These are phyloP conservation scores for Wallacemonas rigidus DNA, from an alignment of 208 protist genomes.

Conservation along the genomic window DNA sequence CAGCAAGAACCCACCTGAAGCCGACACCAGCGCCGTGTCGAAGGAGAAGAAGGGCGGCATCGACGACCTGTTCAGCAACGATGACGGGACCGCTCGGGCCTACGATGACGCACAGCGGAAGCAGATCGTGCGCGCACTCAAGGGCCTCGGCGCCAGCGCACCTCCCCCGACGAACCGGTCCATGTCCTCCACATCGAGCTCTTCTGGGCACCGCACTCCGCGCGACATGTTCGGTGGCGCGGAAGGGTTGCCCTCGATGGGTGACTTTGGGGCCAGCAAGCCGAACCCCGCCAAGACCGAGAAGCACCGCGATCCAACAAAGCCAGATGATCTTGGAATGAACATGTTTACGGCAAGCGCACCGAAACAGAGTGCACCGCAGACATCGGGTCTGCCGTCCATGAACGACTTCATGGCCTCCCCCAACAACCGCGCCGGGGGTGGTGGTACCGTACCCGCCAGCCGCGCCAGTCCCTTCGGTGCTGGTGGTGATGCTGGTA, in stretches of 20 bases:
- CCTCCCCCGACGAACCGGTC: conserved; percentile 34
- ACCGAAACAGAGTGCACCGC: not conserved
- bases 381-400: not conserved
- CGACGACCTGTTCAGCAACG: conserved; percentile 56
- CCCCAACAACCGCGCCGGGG: conserved; percentile 14
- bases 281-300: conserved; percentile 21
- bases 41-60: conserved; percentile 21
- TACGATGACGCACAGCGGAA: conserved; percentile 47
- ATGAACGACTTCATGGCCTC: conserved; percentile 24
- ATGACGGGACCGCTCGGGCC: conserved; percentile 21
- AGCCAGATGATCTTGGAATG: conserved; percentile 42
- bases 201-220: conserved; percentile 38
- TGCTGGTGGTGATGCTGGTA: too few species aligned
- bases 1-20: conserved; percentile 73
- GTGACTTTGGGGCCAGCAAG: conserved; percentile 50
- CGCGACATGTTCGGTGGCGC: conserved; percentile 46
- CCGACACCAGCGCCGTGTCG: conserved; percentile 23
- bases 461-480: not conserved
- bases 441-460: not conserved
- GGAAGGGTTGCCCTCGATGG: conserved; percentile 51
- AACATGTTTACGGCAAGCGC: conserved; percentile 57
- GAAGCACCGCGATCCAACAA: conserved; percentile 40
- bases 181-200: conserved; percentile 35
- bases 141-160: conserved; percentile 29
- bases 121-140: conserved; percentile 52